Percentiles rank a stretch among this genome's conserved stretches.
Conservation (phyloP, 2,329 filamentous ascomycete genomes). For the Fusarium beomiforme region DNA sequence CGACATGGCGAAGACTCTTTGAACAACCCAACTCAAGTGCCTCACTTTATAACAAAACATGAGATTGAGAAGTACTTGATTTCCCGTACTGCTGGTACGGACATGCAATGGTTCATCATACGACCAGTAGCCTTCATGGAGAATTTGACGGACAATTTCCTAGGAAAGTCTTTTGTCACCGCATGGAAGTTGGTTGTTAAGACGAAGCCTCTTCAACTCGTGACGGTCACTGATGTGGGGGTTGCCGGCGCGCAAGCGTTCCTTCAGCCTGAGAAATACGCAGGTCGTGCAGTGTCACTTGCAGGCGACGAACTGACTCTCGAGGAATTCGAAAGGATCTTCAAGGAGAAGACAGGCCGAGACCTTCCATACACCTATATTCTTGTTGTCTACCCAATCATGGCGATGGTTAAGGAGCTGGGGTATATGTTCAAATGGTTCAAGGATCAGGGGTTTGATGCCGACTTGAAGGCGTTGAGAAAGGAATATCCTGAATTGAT, state of each 20-base stretch:
- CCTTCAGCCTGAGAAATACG: conserved; percentile 4
- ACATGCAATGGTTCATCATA: conserved; percentile 51
- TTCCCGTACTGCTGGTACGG: conserved; percentile 46
- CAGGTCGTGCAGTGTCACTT: conserved; percentile 5
- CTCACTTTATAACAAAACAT: conserved; percentile 70
- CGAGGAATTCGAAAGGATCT: background rate
- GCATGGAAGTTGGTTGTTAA: conserved; percentile 45
- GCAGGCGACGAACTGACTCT: conserved; percentile 15
- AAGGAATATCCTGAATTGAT: conserved; percentile 9
- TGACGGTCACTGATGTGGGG: conserved; percentile 6
- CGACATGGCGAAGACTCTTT: conserved; percentile 64
- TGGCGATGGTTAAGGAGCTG: conserved; percentile 19
- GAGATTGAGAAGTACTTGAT: conserved; percentile 69
- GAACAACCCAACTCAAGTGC: conserved; percentile 62
- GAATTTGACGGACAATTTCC: conserved; percentile 47
- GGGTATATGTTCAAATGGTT: conserved; percentile 27
- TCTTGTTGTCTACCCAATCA: conserved; percentile 14
- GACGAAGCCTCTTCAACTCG: conserved; percentile 38
- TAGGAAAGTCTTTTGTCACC: conserved; percentile 46
- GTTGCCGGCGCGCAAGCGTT: conserved; percentile 7
- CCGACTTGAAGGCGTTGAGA: conserved; percentile 4
- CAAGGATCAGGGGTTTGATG: conserved; percentile 11
- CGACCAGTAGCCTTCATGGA: conserved; percentile 55
- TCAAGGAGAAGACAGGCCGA: conserved; percentile 8
- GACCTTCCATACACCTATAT: conserved; percentile 10